Base-by-base conservation (phyloP, 345 rosid genomes). In the Eucalyptus polyanthemos region DNA sequence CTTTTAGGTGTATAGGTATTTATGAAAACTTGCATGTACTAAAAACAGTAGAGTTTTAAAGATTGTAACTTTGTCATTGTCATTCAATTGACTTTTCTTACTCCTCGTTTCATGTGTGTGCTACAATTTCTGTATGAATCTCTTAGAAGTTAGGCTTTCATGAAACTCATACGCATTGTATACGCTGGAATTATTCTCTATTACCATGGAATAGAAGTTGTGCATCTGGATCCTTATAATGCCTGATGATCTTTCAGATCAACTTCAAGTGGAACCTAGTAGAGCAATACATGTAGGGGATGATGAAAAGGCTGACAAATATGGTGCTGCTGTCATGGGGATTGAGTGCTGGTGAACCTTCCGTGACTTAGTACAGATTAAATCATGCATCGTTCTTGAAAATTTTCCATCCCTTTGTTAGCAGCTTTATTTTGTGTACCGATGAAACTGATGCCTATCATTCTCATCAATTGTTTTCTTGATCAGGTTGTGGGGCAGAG, bases 281-380 rank as follows among this genome's bases (percentile, higher is more conserved):
- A 96, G 91, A 83, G 94, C 93, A 69, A 94, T 97, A 27, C 99
- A 96, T 89, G 92, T 96, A 2, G 99, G 99, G 89, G 99, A 97
- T 89, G 97, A 96, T 92, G 87, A 90, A 88, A 92, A 91, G 89
- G 96, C 99, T 44, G 99, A 97, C 89, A 96, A 93, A 92, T 91
- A 87, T 19, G 97, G 98, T 86, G 99, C 99, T 29, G 94, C 94
- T 90, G 92, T 95, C 27, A 14, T 93, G 4, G 99, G 99, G 45
- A 94, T 97, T 81, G 91, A 93, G 88, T 97, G 98, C 95, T 97
- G 99, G 99, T 97, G 44, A 91, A 93, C 85, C 87, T 54, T 65
- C 14, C 27, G 56, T 88, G 34, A 11, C 40, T 87, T 45, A 11
- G 29, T 50, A 34, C 50, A 40, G 51, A 76, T 69, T 17, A n/a